Evolutionary conservation across 768 basidiomycete species (phyloP).

Genomic region (Mycena floridula): DNA sequence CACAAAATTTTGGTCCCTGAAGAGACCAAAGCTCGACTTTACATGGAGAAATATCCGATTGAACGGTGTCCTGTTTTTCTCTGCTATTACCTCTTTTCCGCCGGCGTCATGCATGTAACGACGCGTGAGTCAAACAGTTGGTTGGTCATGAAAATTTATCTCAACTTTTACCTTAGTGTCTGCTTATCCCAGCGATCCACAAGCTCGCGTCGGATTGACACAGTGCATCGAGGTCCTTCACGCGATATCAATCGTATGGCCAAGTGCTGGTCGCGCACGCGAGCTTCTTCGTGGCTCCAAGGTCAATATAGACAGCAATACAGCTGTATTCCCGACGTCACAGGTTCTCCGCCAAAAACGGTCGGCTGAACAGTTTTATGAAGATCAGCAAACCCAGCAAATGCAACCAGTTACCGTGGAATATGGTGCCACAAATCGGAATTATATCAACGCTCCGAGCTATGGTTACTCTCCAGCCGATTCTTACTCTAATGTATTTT

Average conservation of each 20-base stretch:
- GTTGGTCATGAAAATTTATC: not conserved
- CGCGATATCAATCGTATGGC: conserved; percentile 69
- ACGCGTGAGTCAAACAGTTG: conserved; percentile 41
- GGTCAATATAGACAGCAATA: conserved; percentile 21
- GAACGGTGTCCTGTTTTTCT: conserved; percentile 62
- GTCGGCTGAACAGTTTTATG: conserved; percentile 44
- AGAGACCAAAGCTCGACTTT: conserved; percentile 39
- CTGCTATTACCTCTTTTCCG: conserved; percentile 76
- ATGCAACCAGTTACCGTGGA: conserved; percentile 12
- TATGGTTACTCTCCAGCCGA: not conserved
- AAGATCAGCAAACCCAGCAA: conserved; percentile 26
- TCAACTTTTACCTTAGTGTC: conserved; percentile 38
- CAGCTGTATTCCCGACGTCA: not conserved
- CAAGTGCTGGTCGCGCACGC: conserved; percentile 66
- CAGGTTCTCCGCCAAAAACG: conserved; percentile 46
- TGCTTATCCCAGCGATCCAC: conserved; percentile 60
- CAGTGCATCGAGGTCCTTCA: conserved; percentile 64
- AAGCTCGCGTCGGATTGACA: conserved; percentile 55
- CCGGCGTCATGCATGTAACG: conserved; percentile 74
- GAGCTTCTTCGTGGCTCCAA: conserved; percentile 67
- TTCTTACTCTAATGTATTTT: conserved; percentile 18
- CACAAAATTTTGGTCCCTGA: not conserved
- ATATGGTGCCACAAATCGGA: conserved; percentile 1
- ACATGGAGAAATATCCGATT: conserved; percentile 57
- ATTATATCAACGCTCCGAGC: not conserved